A percentile compares a stretch with the other conserved stretches of the same genome.
phyloP scores from a whole-genome alignment of 768 basidiomycete species.

The Dacryopinax primogenitus region DNA sequence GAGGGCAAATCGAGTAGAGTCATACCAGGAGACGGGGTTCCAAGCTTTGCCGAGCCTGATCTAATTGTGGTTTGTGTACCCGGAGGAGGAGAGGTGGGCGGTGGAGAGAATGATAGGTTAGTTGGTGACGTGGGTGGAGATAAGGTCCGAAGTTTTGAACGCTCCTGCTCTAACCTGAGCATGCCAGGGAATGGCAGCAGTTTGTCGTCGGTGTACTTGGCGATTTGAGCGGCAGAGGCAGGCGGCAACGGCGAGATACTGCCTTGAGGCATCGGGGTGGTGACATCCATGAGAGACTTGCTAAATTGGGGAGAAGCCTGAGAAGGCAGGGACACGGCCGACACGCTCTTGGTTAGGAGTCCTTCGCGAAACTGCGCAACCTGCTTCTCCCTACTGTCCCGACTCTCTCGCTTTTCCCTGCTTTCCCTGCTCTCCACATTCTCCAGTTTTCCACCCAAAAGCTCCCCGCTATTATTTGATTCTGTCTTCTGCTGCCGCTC shows the following conservation, averaged over 20 bases:
- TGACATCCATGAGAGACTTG: conserved; percentile 43
- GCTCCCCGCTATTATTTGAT: neutral
- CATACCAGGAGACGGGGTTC: conserved; percentile 44
- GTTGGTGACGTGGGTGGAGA: conserved; percentile 10
- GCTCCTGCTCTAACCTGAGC: conserved; percentile 41
- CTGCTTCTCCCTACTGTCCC: neutral
- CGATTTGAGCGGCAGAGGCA: conserved; percentile 53
- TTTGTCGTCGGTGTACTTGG: conserved; percentile 65
- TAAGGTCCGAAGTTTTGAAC: conserved; percentile 11
- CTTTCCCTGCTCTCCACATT: neutral
- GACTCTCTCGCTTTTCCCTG: neutral
- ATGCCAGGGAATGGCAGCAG: conserved; percentile 86
- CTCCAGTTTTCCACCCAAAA: neutral
- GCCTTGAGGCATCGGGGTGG: conserved; percentile 38
- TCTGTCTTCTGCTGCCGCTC: neutral
- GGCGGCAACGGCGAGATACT: conserved; percentile 69
- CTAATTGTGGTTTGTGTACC: neutral
- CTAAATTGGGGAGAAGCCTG: conserved; percentile 54
- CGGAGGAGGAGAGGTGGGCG: conserved; percentile 9
- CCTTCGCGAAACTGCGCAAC: conserved; percentile 4
- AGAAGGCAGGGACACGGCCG: conserved; percentile 38
- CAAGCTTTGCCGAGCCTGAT: conserved; percentile 40
- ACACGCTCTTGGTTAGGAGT: conserved; percentile 7
- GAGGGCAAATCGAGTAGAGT: conserved; percentile 33
- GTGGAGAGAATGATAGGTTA: conserved; percentile 3